Evolutionary conservation across 2,329 filamentous ascomycete genomes (phyloP).

Genomic region (Geosmithia putterillii): DNA sequence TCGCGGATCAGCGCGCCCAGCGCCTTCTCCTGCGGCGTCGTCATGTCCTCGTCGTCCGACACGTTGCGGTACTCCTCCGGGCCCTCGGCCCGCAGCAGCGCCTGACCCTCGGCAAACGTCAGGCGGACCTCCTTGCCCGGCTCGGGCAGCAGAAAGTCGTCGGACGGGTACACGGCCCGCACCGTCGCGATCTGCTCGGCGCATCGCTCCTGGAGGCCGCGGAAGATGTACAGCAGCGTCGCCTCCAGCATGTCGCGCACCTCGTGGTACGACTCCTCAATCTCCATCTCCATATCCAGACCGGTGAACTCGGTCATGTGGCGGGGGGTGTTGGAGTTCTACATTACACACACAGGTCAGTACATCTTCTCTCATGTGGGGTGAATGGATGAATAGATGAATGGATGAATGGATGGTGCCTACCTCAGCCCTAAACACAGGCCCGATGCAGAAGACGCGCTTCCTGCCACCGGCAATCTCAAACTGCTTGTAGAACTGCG

Average conservation of each 20-base stretch:
- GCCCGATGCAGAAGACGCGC: slow-evolving; percentile 66
- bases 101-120: slow-evolving; percentile 66
- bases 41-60: slow-evolving; percentile 66
- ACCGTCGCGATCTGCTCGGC: slow-evolving; percentile 61
- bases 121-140: slow-evolving; percentile 64
- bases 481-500: slow-evolving; percentile 81
- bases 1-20: slow-evolving; percentile 74
- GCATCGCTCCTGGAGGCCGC: slow-evolving; percentile 55
- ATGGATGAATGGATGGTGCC: neutral
- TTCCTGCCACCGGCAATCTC: slow-evolving; percentile 70
- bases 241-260: slow-evolving; percentile 61
- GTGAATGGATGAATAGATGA: slow-evolving; percentile 4
- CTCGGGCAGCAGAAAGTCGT: slow-evolving; percentile 64
- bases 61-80: slow-evolving; percentile 55
- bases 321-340: slow-evolving; percentile 1
- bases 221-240: slow-evolving; percentile 69
- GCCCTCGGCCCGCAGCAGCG: slow-evolving; percentile 64
- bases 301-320: slow-evolving; percentile 52
- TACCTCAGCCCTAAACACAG: slow-evolving; percentile 63
- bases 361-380: neutral
- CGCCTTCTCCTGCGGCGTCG: slow-evolving; percentile 74
- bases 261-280: slow-evolving; percentile 66
- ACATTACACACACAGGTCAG: neutral
- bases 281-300: slow-evolving; percentile 85
- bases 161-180: slow-evolving; percentile 62